Evolutionary conservation across 73 alveolate genomes (phyloP).

Genomic region (Diophrys appendiculata): DNA sequence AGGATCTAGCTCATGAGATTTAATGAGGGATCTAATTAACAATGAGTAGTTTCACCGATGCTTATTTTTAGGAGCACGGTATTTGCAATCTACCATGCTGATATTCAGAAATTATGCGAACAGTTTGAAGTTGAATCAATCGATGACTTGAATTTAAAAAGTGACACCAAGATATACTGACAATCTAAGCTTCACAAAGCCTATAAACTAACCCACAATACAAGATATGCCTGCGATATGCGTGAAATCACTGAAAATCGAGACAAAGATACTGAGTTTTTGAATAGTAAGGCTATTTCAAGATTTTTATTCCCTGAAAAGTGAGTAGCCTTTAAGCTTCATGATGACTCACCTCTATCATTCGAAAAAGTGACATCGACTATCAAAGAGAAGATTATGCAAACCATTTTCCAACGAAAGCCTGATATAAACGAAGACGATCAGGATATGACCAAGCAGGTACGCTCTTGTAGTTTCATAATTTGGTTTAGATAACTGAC

Average conservation of each 20-base stretch:
- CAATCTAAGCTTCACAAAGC: not conserved
- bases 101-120: conserved; percentile 2
- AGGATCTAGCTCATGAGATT: too few relatives aligned
- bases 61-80: too few relatives aligned
- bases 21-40: too few relatives aligned
- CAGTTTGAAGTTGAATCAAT: not conserved
- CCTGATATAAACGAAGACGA: not conserved
- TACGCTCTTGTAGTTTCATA: too few relatives aligned
- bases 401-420: not conserved
- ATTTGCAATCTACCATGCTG: conserved; percentile 4
- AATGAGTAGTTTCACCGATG: too few relatives aligned
- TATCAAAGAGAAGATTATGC: not conserved
- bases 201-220: not conserved
- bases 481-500: too few relatives aligned
- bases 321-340: conserved; percentile 1
- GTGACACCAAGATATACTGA: conserved; percentile 1
- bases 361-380: not conserved
- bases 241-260: not conserved
- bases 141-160: not conserved
- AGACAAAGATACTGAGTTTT: not conserved
- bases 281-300: not conserved
- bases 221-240: not conserved
- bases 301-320: not conserved
- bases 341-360: not conserved
- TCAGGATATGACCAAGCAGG: too few relatives aligned